phyloP scores from a whole-genome alignment of 2,329 filamentous ascomycete species.

The Pseudogymnoascus sp. region DNA sequence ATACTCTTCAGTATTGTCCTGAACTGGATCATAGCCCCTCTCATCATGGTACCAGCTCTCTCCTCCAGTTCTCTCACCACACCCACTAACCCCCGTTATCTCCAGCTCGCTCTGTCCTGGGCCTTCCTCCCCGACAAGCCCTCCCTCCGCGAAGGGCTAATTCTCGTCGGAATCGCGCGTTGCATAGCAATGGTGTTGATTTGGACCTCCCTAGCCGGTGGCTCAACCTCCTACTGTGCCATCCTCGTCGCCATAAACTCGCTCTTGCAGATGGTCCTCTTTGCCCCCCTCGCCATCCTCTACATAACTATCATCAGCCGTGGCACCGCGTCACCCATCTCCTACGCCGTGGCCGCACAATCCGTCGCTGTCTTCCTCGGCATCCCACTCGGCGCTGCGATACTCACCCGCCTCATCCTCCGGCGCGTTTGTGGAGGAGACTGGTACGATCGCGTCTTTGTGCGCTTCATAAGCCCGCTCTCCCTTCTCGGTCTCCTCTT shows the following conservation, averaged over 20 bases:
- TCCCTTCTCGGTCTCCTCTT: slow-evolving; percentile 78
- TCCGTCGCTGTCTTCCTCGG: slow-evolving; percentile 56
- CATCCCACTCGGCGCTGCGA: slow-evolving; percentile 71
- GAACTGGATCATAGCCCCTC: slow-evolving; percentile 77
- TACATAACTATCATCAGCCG: slow-evolving; percentile 63
- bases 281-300: slow-evolving; percentile 55
- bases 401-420: slow-evolving; percentile 63
- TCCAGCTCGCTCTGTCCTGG: slow-evolving; percentile 54
- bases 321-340: slow-evolving; percentile 25
- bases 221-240: slow-evolving; percentile 75
- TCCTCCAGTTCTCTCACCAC: neutral
- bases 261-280: slow-evolving; percentile 64
- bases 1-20: slow-evolving; percentile 66
- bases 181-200: slow-evolving; percentile 87
- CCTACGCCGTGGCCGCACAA: neutral
- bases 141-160: slow-evolving; percentile 56
- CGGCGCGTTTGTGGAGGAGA: slow-evolving; percentile 43
- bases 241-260: slow-evolving; percentile 71
- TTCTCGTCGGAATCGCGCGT: slow-evolving; percentile 73
- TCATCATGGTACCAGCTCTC: slow-evolving; percentile 54
- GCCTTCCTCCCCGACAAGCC: slow-evolving; percentile 53
- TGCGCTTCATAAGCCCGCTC: slow-evolving; percentile 62
- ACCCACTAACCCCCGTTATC: neutral
- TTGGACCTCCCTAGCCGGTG: slow-evolving; percentile 70
- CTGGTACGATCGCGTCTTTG: slow-evolving; percentile 61